Percentiles rank a stretch among this genome's conserved stretches.
Evolutionary conservation across 768 basidiomycete genomes (phyloP).

Genomic region (Tylopilus vinaceipallidus): DNA sequence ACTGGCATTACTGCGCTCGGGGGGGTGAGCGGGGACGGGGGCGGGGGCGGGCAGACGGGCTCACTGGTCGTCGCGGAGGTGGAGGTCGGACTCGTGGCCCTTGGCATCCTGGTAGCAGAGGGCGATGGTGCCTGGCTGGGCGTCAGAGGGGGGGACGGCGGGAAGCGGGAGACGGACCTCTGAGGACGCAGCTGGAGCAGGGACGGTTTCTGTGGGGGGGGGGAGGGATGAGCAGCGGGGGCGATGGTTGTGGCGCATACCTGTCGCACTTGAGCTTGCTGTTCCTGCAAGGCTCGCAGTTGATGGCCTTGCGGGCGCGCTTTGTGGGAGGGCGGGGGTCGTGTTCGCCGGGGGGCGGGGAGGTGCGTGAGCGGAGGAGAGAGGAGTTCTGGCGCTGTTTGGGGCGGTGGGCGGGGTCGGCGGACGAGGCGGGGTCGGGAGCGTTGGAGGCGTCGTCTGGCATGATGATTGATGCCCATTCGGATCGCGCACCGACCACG

Average conservation of each 20-base stretch:
- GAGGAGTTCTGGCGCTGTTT: slow-evolving; percentile 24
- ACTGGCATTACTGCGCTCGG: slow-evolving; percentile 28
- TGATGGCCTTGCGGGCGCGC: slow-evolving; percentile 83
- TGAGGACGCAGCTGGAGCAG: slow-evolving; percentile 83
- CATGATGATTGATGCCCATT: slow-evolving; percentile 25
- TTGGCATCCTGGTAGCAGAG: slow-evolving; percentile 77
- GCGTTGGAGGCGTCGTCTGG: slow-evolving; percentile 30
- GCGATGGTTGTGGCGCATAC: slow-evolving; percentile 32
- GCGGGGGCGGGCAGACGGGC: slow-evolving; percentile 11
- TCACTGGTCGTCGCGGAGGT: slow-evolving; percentile 52
- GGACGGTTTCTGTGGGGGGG: slow-evolving; percentile 63
- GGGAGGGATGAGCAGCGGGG: not conserved
- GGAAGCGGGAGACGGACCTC: slow-evolving; percentile 47
- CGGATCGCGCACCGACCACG: slow-evolving; percentile 26
- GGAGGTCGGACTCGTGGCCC: slow-evolving; percentile 57
- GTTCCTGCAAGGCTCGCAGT: slow-evolving; percentile 85
- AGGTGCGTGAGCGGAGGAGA: slow-evolving; percentile 47
- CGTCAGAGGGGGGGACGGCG: slow-evolving; percentile 13
- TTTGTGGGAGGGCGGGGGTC: slow-evolving; percentile 73
- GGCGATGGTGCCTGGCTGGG: slow-evolving; percentile 65
- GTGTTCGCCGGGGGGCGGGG: slow-evolving; percentile 48
- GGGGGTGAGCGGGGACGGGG: slow-evolving; percentile 43
- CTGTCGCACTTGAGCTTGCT: slow-evolving; percentile 90
- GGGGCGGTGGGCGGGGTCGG: slow-evolving; percentile 12
- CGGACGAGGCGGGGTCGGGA: slow-evolving; percentile 12